These are phyloP conservation scores for Cladosporium velox DNA, from an alignment of 2,329 filamentous ascomycete species.

Conservation along the genomic window DNA sequence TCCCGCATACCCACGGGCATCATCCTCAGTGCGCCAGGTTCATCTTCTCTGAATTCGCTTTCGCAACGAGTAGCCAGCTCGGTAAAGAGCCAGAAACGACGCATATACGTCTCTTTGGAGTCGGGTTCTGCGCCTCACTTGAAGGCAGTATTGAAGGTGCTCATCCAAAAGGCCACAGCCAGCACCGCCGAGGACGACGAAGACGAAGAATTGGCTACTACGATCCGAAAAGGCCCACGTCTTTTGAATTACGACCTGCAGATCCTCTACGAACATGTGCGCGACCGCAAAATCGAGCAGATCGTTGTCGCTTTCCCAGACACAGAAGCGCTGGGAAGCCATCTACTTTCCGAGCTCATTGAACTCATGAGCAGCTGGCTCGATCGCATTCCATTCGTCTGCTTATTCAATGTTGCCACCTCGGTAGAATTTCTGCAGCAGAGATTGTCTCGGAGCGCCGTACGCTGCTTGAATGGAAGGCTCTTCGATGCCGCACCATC, in stretches of 20 bases:
- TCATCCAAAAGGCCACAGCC: conserved; percentile 67
- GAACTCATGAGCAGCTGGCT: conserved; percentile 70
- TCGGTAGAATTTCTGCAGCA: conserved; percentile 79
- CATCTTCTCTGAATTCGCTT: conserved; percentile 72
- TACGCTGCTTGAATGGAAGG: conserved; percentile 66
- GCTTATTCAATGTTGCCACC: conserved; percentile 79
- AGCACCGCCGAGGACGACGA: conserved; percentile 42
- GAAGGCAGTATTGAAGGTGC: conserved; percentile 70
- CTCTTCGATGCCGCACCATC: conserved; percentile 79
- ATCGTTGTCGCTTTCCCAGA: conserved; percentile 77
- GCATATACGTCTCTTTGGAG: conserved; percentile 65
- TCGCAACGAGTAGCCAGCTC: conserved; percentile 64
- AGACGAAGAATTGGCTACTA: conserved; percentile 48
- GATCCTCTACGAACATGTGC: conserved; percentile 63
- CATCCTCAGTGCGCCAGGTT: conserved; percentile 75
- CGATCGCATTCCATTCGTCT: conserved; percentile 72
- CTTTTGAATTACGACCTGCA: conserved; percentile 79
- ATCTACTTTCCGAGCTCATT: conserved; percentile 70
- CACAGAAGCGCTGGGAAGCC: conserved; percentile 76
- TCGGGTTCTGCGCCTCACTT: conserved; percentile 73
- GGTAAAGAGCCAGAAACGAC: conserved; percentile 42
- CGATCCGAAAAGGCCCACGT: conserved; percentile 56
- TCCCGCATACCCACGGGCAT: conserved; percentile 41
- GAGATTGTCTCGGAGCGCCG: conserved; percentile 67
- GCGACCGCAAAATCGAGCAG: conserved; percentile 55